Conservation (phyloP, 2,329 filamentous ascomycete species). For the Fusarium sororula region DNA sequence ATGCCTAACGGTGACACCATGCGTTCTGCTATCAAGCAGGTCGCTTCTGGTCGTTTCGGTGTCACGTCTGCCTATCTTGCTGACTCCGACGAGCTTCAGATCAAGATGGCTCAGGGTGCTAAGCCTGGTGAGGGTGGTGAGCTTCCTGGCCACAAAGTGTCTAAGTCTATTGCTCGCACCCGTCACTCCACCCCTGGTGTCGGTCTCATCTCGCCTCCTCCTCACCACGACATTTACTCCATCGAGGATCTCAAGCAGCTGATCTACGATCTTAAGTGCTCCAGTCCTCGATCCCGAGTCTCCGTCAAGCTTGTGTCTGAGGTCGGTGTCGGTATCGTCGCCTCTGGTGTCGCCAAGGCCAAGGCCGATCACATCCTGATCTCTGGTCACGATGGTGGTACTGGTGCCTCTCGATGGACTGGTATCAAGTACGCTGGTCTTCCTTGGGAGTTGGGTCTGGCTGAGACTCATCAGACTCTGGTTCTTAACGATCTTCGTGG, state of each 20-base stretch:
- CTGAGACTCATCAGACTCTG: slow-evolving; percentile 95
- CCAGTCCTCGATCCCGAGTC: slow-evolving; percentile 88
- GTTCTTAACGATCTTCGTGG: slow-evolving; percentile 96
- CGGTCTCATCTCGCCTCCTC: slow-evolving; percentile 93
- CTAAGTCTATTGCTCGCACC: slow-evolving; percentile 90
- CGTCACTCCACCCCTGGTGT: slow-evolving; percentile 96
- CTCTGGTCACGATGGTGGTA: slow-evolving; percentile 96
- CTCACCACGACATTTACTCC: slow-evolving; percentile 98
- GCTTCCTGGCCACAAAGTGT: slow-evolving; percentile 95
- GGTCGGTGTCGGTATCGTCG: slow-evolving; percentile 96
- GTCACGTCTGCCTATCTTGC: slow-evolving; percentile 95
- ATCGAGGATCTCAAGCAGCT: slow-evolving; percentile 98
- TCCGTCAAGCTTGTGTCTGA: slow-evolving; percentile 98
- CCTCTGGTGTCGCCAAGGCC: slow-evolving; percentile 95
- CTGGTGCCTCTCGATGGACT: slow-evolving; percentile 95
- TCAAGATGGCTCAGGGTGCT: slow-evolving; percentile 99
- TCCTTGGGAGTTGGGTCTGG: slow-evolving; percentile 95
- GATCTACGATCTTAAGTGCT: slow-evolving; percentile 97
- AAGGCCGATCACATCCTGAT: slow-evolving; percentile 98
- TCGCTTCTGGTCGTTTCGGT: slow-evolving; percentile 94
- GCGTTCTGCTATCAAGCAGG: slow-evolving; percentile 97
- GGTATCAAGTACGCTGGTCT: slow-evolving; percentile 98
- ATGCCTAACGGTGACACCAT: slow-evolving; percentile 95
- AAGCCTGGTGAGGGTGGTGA: slow-evolving; percentile 99
- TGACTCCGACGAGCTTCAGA: slow-evolving; percentile 95